A percentile compares a stretch with the other conserved stretches of the same genome.
Evolutionary conservation across 225 moss, liverwort and hornwort genomes (phyloP).

Genomic region (Physcomitrellopsis africana): DNA sequence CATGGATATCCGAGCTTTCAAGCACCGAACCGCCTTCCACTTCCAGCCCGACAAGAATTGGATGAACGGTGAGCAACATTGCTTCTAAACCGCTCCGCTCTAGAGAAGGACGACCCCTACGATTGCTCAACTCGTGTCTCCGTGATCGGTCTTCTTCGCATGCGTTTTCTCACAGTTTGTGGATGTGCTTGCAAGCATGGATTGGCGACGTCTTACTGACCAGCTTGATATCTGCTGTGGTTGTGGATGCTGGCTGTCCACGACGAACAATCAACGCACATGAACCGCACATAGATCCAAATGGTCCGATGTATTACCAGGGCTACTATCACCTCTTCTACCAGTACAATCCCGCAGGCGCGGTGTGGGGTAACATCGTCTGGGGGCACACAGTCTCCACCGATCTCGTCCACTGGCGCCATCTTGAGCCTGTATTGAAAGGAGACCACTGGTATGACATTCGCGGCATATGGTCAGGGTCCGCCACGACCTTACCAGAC

Average conservation of each 20-base stretch:
- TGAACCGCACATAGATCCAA: conserved; percentile 35
- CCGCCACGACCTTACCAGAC: conserved; percentile 60
- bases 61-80: conserved; percentile 53
- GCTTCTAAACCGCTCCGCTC: neutral
- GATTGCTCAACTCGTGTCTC: no score
- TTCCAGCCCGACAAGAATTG: conserved; percentile 69
- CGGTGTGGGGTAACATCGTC: conserved; percentile 78
- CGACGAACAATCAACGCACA: conserved; percentile 13
- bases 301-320: conserved; percentile 73
- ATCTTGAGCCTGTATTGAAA: conserved; percentile 50
- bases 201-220: conserved; percentile 33
- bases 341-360: conserved; percentile 81
- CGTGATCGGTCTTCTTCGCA: no score
- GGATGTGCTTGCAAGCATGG: neutral
- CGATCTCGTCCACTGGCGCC: conserved; percentile 83
- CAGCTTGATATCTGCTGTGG: conserved; percentile 17
- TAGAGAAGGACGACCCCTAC: no score
- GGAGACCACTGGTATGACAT: conserved; percentile 71
- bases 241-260: conserved; percentile 20
- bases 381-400: conserved; percentile 91
- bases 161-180: no score
- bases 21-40: conserved; percentile 64
- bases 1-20: conserved; percentile 44
- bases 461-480: conserved; percentile 85
- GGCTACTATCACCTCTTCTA: conserved; percentile 96